Base-by-base conservation (phyloP, 1,139 yeast species). In the Blastobotrys elegans region DNA sequence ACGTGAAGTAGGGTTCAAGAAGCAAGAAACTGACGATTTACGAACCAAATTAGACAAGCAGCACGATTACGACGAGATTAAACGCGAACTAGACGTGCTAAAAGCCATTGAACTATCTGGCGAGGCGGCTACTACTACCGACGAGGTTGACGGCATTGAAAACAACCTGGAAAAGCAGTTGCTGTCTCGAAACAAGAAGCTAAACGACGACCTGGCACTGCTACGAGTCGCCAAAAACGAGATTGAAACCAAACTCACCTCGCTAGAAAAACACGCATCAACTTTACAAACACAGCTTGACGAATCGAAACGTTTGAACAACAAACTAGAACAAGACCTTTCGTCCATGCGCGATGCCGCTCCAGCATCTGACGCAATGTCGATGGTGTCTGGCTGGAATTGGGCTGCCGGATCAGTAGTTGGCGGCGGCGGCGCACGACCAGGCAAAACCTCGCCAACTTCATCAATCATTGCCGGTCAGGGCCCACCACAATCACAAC, bases 11-110 rank as follows among this genome's bases (percentile, higher is more conserved):
- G 60, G 63, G 1, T 74, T 74, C 39, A 67, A 80, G 56, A 68
- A 67, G 14, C 64, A 66, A 14, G 94, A 85, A 58, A 65, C 79
- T 27, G 71, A 69, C 11, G 63, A 67, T 26, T 69, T 84, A 53
- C 76, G 77, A 56, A 63, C 67, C 8, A 74, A 81, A 53, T 69
- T 89, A 57, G 94, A 86, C 54, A 71, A 76, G 13, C 77, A 86
- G 65, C 89, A 85, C 58, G 90, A 83, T 61, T 89, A 90, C 64
- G 89, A 84, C 47, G 88, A 85, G 54, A 65, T 89, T 44, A 88
- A 86, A 63, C 76, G 77, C 44, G 96, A 89, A 60, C 69, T 89
- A 51, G 76, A 74, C 18, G 76, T 88, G 24, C 65, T 90, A 52
- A 81, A 86, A 60, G 82, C 81, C 53, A 82, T 87, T 36, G 89